Base-by-base conservation (phyloP, 129 eudicot species). In the Chrysanthemum lavandulifolium region DNA sequence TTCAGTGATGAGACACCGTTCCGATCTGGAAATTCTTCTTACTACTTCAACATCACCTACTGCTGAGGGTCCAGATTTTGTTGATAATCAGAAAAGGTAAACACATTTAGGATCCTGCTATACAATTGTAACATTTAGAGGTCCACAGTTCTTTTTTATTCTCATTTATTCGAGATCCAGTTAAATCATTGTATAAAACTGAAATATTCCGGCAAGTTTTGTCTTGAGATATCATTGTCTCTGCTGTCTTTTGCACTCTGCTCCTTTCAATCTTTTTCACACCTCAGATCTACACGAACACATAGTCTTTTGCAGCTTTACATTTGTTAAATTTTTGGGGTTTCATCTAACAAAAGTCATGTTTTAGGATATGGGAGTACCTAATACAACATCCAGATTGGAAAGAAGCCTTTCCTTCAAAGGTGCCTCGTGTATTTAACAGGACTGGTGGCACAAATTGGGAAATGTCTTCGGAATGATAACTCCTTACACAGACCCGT, bases 31-130 rank as follows among this genome's bases (percentile, higher is more conserved):
- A 68, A 86, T 94, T 55, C 92, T 90, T 3, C 76, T 65, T 53
- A 36, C 71, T n/a, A 82, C 93, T 79, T 94, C 98, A 43, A 87
- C 93, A 21, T 94, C 98, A 67, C 98, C 98, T 54, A 79, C 65
- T 13, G 98, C 93, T 3, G 98, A 93, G 82, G 87, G 81, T 25
- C 96, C 98, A 5, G 91, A 93, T 83, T 94, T 84, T 74, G 93
- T 94, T 51, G 79, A 78, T 45, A 90, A 75, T 69, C 79, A 80
- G 54, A 90, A 83, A 86, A 94, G 97, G 97, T 90, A 78, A 55
- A 60, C 29, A 51, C 45, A 16, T 69, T 49, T 23, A 57, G 23
- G 61, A 57, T 18, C 13, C 13, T 4, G 1, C 18, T 8, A 47
- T 65, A n/a, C 23, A 33, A 13, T 18, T 48, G 2, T 7, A 7